These are phyloP conservation scores for Candida insectorum DNA, from an alignment of 805 yeast genomes.

Conservation along the genomic window DNA sequence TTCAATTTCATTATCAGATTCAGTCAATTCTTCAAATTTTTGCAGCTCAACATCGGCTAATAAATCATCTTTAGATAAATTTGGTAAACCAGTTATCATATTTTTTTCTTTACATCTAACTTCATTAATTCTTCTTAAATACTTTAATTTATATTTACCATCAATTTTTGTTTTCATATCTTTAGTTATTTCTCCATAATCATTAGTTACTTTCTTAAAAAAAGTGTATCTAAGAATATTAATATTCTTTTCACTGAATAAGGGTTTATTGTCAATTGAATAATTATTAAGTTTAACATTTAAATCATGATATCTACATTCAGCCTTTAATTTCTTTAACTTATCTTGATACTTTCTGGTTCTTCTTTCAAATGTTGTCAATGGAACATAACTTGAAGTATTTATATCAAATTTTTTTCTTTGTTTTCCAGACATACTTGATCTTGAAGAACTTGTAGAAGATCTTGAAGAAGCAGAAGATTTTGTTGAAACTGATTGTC, in stretches of 20 bases:
- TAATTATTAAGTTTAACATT: constrained; percentile 10
- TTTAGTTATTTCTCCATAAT: constrained; percentile 7
- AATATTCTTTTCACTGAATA: constrained; percentile 11
- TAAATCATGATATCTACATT: constrained; percentile 9
- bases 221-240: constrained; percentile 13
- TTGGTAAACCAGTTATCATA: constrained; percentile 8
- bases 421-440: constrained; percentile 1
- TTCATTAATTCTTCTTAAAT: constrained; percentile 8
- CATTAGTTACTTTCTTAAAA: constrained; percentile 8
- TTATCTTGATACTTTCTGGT: constrained; percentile 5
- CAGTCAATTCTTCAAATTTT: constrained; percentile 1
- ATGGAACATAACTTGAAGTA: constrained; percentile 6
- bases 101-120: constrained; percentile 6
- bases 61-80: constrained; percentile 2
- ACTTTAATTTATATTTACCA: constrained; percentile 10
- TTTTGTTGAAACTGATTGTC: constrained; percentile 7
- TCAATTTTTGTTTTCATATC: constrained; percentile 5
- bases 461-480: constrained; percentile 9
- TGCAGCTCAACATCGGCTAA: neutral
- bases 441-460: constrained; percentile 4
- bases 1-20: constrained; percentile 2
- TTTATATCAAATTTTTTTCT: constrained; percentile 9
- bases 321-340: constrained; percentile 3
- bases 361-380: constrained; percentile 4
- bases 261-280: constrained; percentile 4